Evolutionary conservation across 202 grass and related monocot species (phyloP).

Genomic region (Zizania palustris): DNA sequence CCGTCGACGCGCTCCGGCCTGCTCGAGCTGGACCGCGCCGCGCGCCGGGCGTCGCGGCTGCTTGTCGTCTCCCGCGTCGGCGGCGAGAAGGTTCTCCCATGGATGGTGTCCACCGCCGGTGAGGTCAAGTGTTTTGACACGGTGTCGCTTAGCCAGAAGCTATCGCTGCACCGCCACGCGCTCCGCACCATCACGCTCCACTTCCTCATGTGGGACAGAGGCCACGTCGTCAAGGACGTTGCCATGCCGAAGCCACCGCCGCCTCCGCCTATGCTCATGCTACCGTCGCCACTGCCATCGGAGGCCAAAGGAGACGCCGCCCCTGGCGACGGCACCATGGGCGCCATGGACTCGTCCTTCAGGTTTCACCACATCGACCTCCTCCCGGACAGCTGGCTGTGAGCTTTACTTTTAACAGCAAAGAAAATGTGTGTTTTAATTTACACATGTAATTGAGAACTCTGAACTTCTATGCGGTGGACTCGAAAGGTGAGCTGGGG

Average conservation of each 20-base stretch:
- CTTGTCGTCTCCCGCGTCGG: slow-evolving; percentile 74
- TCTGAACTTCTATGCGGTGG: too few species aligned
- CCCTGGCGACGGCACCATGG: slow-evolving; percentile 19
- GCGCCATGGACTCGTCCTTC: slow-evolving; percentile 57
- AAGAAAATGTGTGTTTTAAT: background rate
- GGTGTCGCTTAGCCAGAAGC: slow-evolving; percentile 85
- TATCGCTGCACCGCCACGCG: slow-evolving; percentile 83
- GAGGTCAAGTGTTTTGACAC: slow-evolving; percentile 90
- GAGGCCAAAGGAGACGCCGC: background rate
- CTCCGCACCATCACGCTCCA: slow-evolving; percentile 75
- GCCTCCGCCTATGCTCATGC: slow-evolving; percentile 6
- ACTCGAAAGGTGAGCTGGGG: too few species aligned
- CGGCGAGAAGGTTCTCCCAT: slow-evolving; percentile 76
- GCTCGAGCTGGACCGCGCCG: slow-evolving; percentile 61
- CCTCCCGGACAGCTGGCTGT: slow-evolving; percentile 75
- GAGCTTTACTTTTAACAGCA: background rate
- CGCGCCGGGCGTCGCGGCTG: slow-evolving; percentile 53
- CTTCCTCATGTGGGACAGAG: slow-evolving; percentile 74
- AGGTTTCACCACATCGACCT: slow-evolving; percentile 76
- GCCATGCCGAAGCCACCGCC: background rate
- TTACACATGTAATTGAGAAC: background rate
- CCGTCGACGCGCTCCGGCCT: slow-evolving; percentile 68
- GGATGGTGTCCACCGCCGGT: slow-evolving; percentile 66
- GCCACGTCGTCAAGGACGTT: slow-evolving; percentile 2
- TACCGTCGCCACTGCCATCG: background rate